phyloP scores from a whole-genome alignment of 176 grass and related monocot species.

The Oryza glaberrima region DNA sequence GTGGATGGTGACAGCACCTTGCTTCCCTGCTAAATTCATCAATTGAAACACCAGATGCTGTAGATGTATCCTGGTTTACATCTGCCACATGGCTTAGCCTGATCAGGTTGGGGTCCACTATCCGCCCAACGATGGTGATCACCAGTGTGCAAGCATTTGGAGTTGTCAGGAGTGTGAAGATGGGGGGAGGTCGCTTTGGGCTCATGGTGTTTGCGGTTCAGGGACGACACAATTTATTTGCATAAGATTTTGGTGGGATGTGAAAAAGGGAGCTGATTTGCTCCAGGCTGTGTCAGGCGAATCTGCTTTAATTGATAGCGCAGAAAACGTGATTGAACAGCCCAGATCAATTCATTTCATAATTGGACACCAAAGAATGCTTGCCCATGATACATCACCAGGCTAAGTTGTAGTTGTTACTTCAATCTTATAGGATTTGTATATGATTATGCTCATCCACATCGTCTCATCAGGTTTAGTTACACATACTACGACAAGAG shows the following conservation, averaged over 20 bases:
- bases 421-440: not conserved
- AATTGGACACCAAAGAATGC: not conserved
- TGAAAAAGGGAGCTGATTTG: not conserved
- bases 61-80: not conserved
- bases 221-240: not conserved
- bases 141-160: not conserved
- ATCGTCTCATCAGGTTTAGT: slow-evolving; percentile 67
- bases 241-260: not conserved
- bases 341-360: not conserved
- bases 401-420: not conserved
- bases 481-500: slow-evolving; percentile 92
- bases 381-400: not conserved
- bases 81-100: not conserved
- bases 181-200: not conserved
- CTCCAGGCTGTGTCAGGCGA: not conserved
- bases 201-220: no score
- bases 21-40: slow-evolving; percentile 1
- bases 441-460: slow-evolving; percentile 24
- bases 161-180: not conserved
- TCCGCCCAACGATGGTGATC: no score
- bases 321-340: not conserved
- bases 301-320: not conserved
- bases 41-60: not conserved
- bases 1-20: not conserved
- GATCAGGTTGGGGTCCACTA: not conserved